Percentiles rank a stretch among this genome's conserved stretches.
Evolutionary conservation across 2,329 filamentous ascomycete species (phyloP).

Genomic region (Stagonosporopsis rhizophila): DNA sequence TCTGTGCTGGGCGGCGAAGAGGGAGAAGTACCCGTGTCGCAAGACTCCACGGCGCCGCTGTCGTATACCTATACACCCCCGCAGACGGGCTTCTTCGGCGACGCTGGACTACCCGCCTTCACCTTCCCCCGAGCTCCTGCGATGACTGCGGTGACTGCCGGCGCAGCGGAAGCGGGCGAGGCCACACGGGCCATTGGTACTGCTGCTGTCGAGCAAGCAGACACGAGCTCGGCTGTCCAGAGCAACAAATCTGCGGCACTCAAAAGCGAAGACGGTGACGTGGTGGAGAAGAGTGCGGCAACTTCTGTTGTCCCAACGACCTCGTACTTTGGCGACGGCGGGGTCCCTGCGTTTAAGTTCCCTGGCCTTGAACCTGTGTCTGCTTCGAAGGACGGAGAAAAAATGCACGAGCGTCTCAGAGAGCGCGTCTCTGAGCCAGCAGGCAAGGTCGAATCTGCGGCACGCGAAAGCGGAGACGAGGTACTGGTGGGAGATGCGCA

Average conservation of each 20-base stretch:
- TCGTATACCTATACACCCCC: not conserved
- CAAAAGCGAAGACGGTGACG: not conserved
- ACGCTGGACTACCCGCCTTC: constrained; percentile 3
- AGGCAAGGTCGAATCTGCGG: too few relatives aligned
- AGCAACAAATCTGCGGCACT: not conserved
- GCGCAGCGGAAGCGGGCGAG: not conserved
- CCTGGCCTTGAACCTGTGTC: not conserved
- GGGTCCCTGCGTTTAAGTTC: constrained; percentile 5
- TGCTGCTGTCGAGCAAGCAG: not conserved
- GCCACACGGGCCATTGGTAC: not conserved
- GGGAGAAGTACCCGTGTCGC: not conserved
- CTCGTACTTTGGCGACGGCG: constrained; percentile 11
- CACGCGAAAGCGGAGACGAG: too few relatives aligned
- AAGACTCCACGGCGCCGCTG: not conserved
- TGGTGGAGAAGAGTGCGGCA: not conserved
- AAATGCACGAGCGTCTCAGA: too few relatives aligned
- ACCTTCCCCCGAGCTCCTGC: not conserved
- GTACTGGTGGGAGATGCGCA: too few relatives aligned
- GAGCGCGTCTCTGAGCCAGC: too few relatives aligned
- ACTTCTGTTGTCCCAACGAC: too few relatives aligned
- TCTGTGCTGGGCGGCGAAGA: not conserved
- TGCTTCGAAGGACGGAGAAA: too few relatives aligned
- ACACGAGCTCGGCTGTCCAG: not conserved
- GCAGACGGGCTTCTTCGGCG: not conserved
- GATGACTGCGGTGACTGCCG: not conserved